A percentile compares a stretch with the other conserved stretches of the same genome.
phyloP scores from a whole-genome alignment of 2,329 filamentous ascomycete genomes.

The Alternaria panax region DNA sequence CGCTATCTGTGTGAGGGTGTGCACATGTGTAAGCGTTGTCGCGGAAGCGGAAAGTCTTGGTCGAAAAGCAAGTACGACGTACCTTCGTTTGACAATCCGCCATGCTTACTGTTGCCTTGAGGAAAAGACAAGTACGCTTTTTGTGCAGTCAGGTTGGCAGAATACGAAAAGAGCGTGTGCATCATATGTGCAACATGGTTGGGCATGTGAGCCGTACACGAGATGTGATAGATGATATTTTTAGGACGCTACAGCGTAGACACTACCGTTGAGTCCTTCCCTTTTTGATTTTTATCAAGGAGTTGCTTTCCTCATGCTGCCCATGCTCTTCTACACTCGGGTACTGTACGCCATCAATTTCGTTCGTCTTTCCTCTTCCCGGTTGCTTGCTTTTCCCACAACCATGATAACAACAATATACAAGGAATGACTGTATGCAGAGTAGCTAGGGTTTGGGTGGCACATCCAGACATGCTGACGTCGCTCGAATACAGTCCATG shows the following conservation, averaged over 20 bases:
- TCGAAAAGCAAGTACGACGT: neutral
- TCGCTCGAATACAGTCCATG: neutral
- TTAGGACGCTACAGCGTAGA: neutral
- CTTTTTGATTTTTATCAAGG: neutral
- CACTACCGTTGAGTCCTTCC: neutral
- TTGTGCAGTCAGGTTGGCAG: neutral
- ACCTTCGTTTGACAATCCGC: neutral
- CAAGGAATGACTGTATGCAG: no score
- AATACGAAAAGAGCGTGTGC: neutral
- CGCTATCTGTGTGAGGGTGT: neutral
- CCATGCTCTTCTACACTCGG: neutral
- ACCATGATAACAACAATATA: neutral
- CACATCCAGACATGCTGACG: neutral
- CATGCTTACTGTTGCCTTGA: neutral
- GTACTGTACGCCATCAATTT: neutral
- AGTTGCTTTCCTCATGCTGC: neutral
- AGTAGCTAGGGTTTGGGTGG: neutral
- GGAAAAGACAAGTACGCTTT: neutral
- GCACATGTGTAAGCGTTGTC: neutral
- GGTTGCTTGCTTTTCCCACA: no score
- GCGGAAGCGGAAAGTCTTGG: slow-evolving; percentile 1
- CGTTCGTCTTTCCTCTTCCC: neutral
- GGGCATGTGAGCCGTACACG: neutral
- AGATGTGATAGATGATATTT: neutral
- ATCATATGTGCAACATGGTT: neutral